phyloP scores from a whole-genome alignment of 2,329 filamentous ascomycete genomes.

The Dactylellina parvicollis region DNA sequence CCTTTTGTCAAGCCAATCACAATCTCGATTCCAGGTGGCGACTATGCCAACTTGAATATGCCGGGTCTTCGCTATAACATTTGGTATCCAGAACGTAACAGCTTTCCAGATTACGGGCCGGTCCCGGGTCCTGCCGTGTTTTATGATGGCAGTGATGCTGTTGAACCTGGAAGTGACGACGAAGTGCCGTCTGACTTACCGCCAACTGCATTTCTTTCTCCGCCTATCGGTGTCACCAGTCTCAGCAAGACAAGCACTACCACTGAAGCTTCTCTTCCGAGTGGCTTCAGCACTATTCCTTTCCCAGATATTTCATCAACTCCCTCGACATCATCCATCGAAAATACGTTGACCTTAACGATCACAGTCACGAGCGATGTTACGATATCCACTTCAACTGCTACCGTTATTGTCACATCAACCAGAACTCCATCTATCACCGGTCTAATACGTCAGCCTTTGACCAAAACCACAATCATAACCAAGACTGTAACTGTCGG shows the following conservation, averaged over 20 bases:
- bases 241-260: not conserved
- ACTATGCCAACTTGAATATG: slow-evolving; percentile 48
- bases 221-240: not conserved
- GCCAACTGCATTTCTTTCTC: not conserved
- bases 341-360: slow-evolving; percentile 1
- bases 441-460: not conserved
- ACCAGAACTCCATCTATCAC: not conserved
- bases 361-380: not conserved
- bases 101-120: slow-evolving; percentile 42
- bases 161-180: not conserved
- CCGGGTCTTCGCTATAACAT: slow-evolving; percentile 50
- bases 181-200: not conserved
- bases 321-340: no score
- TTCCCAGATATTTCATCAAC: slow-evolving; percentile 32
- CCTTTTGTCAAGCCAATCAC: slow-evolving; percentile 27
- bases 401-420: not conserved
- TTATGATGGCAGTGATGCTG: slow-evolving; percentile 19
- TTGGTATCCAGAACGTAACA: slow-evolving; percentile 30
- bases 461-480: not conserved
- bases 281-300: slow-evolving; percentile 35
- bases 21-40: slow-evolving; percentile 30
- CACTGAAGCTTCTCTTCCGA: no score
- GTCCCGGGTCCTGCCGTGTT: slow-evolving; percentile 40
- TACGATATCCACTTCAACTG: slow-evolving; percentile 5
- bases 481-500: slow-evolving; percentile 5